A percentile compares a stretch with the other conserved stretches of the same genome.
phyloP scores from a whole-genome alignment of 129 eudicot species.

The Saussurea involucrata region DNA sequence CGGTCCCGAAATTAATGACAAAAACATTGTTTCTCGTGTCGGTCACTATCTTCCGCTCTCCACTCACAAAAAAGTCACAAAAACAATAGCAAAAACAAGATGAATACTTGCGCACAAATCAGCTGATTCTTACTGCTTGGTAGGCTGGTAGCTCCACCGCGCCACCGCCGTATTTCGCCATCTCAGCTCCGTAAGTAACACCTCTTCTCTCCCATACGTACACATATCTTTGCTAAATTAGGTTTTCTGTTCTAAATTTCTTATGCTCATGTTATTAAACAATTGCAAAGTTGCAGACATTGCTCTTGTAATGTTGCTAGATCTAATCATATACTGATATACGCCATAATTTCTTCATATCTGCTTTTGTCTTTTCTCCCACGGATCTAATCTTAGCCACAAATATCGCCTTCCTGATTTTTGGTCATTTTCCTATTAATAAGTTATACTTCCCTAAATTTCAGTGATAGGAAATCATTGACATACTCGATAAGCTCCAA shows the following conservation, averaged over 20 bases:
- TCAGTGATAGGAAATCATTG: not conserved
- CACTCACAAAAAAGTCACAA: not conserved
- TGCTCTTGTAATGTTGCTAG: constrained; percentile 30
- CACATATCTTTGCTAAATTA: not conserved
- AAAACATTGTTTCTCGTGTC: constrained; percentile 1
- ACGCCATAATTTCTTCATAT: not conserved
- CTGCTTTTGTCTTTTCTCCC: not conserved
- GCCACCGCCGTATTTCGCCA: not conserved
- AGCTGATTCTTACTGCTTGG: constrained; percentile 1
- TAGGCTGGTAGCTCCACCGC: constrained; percentile 3
- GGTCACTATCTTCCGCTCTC: not conserved
- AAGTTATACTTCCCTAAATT: not conserved
- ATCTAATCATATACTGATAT: constrained; percentile 19
- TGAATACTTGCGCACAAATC: constrained; percentile 38
- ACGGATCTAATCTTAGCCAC: not conserved
- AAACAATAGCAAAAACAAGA: constrained; percentile 7
- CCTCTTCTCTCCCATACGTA: not conserved
- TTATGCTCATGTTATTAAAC: not conserved
- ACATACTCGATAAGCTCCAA: constrained; percentile 1
- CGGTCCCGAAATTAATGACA: not conserved
- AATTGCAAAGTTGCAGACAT: constrained; percentile 1
- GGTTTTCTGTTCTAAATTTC: not conserved
- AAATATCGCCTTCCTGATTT: not conserved
- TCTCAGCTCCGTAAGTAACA: constrained; percentile 4
- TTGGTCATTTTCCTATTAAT: not conserved